Evolutionary conservation across 2,329 filamentous ascomycete genomes (phyloP).

Genomic region (Dendryphion nanum): DNA sequence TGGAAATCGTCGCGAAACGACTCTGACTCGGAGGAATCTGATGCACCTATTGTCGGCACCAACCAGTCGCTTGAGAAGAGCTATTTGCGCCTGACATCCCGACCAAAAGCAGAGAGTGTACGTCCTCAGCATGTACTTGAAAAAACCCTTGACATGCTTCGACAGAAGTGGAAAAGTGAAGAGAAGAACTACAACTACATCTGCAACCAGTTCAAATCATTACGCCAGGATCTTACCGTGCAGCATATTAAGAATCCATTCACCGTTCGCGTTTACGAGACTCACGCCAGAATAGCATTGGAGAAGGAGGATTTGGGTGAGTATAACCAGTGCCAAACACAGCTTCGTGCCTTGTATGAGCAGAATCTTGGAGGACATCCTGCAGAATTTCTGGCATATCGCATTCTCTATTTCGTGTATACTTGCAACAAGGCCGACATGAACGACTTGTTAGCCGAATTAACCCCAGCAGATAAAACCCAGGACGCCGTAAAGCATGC

Average conservation of each 20-base stretch:
- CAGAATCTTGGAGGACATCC: slow-evolving; percentile 84
- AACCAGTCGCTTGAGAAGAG: slow-evolving; percentile 85
- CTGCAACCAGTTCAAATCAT: slow-evolving; percentile 98
- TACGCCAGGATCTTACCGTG: slow-evolving; percentile 96
- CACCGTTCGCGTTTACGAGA: slow-evolving; percentile 94
- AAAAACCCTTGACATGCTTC: slow-evolving; percentile 82
- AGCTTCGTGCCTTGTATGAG: slow-evolving; percentile 87
- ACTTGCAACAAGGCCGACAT: slow-evolving; percentile 97
- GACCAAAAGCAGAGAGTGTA: slow-evolving; percentile 84
- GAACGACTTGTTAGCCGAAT: slow-evolving; percentile 97
- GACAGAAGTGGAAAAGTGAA: slow-evolving; percentile 85
- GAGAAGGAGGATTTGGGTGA: slow-evolving; percentile 99
- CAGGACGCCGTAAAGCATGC: slow-evolving; percentile 85
- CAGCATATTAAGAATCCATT: slow-evolving; percentile 97
- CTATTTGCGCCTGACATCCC: slow-evolving; percentile 89
- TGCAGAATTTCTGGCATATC: slow-evolving; percentile 97
- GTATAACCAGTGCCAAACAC: slow-evolving; percentile 99
- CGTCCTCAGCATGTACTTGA: slow-evolving; percentile 78
- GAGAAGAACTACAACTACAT: slow-evolving; percentile 96
- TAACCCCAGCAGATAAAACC: slow-evolving; percentile 95
- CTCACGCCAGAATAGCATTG: slow-evolving; percentile 93
- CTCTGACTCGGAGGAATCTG: slow-evolving; percentile 46
- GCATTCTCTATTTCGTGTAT: slow-evolving; percentile 99
- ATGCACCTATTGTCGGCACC: slow-evolving; percentile 78
- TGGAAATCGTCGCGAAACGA: slow-evolving; percentile 49